Percentiles rank a stretch among this genome's conserved stretches.
Evolutionary conservation across 495 filamentous ascomycete genomes (phyloP).

Genomic region (Penicillium canescens): DNA sequence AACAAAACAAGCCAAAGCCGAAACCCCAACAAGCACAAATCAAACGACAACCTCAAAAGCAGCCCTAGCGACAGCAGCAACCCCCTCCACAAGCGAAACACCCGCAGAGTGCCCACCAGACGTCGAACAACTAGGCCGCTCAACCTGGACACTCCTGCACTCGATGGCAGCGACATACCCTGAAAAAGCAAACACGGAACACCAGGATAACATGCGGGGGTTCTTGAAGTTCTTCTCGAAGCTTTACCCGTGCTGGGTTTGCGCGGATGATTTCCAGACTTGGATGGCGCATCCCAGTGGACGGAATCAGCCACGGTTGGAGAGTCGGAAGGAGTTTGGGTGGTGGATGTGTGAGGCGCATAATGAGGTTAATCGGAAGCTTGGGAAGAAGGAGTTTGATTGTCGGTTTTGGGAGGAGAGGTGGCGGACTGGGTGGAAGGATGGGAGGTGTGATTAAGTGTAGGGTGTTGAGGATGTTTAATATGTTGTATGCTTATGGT

Average conservation of each 20-base stretch:
- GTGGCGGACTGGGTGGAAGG: slow-evolving; percentile 92
- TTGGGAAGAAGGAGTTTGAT: slow-evolving; percentile 92
- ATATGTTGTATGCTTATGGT: background rate
- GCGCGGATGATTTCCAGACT: slow-evolving; percentile 83
- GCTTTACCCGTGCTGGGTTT: slow-evolving; percentile 93
- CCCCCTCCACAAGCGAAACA: slow-evolving; percentile 15
- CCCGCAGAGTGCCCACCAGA: slow-evolving; percentile 53
- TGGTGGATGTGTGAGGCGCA: slow-evolving; percentile 96
- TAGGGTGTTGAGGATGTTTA: background rate
- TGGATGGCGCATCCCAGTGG: slow-evolving; percentile 72
- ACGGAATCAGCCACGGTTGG: slow-evolving; percentile 64
- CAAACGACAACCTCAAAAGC: slow-evolving; percentile 9
- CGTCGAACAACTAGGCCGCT: slow-evolving; percentile 78
- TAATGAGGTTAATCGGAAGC: slow-evolving; percentile 93
- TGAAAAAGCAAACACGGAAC: slow-evolving; percentile 53
- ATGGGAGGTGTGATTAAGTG: slow-evolving; percentile 62
- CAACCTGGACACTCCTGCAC: slow-evolving; percentile 92
- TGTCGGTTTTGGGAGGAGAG: slow-evolving; percentile 90
- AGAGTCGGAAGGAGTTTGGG: slow-evolving; percentile 73
- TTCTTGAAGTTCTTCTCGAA: slow-evolving; percentile 80
- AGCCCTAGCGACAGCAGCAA: slow-evolving; percentile 15
- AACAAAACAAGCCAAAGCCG: slow-evolving; percentile 53
- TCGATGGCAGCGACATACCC: slow-evolving; percentile 89
- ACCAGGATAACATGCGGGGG: slow-evolving; percentile 72
- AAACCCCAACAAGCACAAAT: slow-evolving; percentile 21